Conservation (phyloP, 2,329 filamentous ascomycete species). For the Ascochyta lentis region DNA sequence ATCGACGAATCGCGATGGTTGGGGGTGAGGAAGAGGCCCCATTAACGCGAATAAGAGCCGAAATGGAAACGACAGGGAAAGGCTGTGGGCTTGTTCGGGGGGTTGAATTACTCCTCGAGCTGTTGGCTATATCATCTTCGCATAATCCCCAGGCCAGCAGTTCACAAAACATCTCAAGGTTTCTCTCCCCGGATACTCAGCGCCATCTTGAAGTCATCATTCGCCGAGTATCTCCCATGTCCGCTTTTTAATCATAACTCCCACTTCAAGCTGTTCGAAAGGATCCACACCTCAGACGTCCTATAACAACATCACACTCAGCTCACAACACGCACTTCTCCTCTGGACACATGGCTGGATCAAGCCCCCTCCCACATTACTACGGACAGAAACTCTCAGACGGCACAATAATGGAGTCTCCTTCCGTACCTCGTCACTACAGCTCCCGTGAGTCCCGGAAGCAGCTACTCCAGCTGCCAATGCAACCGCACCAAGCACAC, state of each 20-base stretch:
- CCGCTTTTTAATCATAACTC: not conserved
- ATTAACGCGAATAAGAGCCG: slow-evolving; percentile 17
- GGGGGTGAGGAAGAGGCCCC: slow-evolving; percentile 1
- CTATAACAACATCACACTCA: slow-evolving; percentile 7
- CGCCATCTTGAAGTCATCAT: not conserved
- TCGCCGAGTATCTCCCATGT: not conserved
- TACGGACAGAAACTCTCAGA: slow-evolving; percentile 41
- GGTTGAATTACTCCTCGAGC: slow-evolving; percentile 14
- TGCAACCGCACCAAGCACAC: slow-evolving; percentile 36
- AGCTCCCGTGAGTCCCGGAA: slow-evolving; percentile 34
- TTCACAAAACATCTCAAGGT: slow-evolving; percentile 11
- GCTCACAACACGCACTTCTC: slow-evolving; percentile 13
- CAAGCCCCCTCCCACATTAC: slow-evolving; percentile 32
- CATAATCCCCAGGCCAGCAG: slow-evolving; percentile 11
- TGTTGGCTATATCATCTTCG: slow-evolving; percentile 28
- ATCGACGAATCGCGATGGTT: slow-evolving; percentile 36
- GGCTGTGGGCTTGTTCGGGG: slow-evolving; percentile 18
- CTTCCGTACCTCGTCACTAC: slow-evolving; percentile 21
- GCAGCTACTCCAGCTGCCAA: slow-evolving; percentile 39
- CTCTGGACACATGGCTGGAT: slow-evolving; percentile 29
- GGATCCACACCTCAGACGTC: not conserved
- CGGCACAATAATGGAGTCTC: slow-evolving; percentile 38
- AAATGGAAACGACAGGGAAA: slow-evolving; percentile 22
- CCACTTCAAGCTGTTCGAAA: not conserved
- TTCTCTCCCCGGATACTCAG: not conserved